Base-by-base conservation (phyloP, 2,329 filamentous ascomycete species). In the Rhynchosporium graminicola region DNA sequence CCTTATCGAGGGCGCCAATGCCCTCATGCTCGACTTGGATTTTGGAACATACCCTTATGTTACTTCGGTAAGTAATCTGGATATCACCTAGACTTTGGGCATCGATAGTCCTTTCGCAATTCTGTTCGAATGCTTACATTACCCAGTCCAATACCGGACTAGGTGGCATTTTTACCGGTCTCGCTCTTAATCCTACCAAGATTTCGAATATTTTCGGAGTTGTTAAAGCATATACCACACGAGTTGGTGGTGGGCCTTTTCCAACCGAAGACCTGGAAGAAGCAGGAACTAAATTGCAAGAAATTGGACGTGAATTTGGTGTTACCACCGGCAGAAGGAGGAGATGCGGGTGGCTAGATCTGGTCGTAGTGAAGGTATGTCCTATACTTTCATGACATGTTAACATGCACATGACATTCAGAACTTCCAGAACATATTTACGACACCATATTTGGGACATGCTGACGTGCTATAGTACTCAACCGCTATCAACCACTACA, bases 1-100 rank as follows among this genome's bases (percentile, higher is more conserved):
- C 66, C 79, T 91, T 3, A 80, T 91, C 10, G 88, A 91, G 76
- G 88, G 87, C 59, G 86, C 86, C 43, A 84, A 88, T 69, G 83
- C 83, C 3, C 78, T 89, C 57, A 87, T 90, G 85, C 78, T 90
- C 60, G 87, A 90, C 71, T 79, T 89, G 55, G 83, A 84, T 68
- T 82, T 80, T 66, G 69, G 68, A 13, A 70, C 66, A 43, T 88
- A 87, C 68, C 85, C 85, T 40, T 78, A 75, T 58, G 73, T 74
- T 2, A 59, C 57, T 50, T 59, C 57, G 8, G 48, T 52, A 52
- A 59, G 57, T 59, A 40, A 15, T 45, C 15, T 33, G n/a, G 26
- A 43, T n/a, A 45, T 10, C 38, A 8, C 7, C 28, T 36, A 2
- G 6, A 36, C 20, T 57, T 31, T 3, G 48, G 6, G 9, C 10